Conservation (phyloP, 495 filamentous ascomycete genomes). For the Clavariopsis aquatica region DNA sequence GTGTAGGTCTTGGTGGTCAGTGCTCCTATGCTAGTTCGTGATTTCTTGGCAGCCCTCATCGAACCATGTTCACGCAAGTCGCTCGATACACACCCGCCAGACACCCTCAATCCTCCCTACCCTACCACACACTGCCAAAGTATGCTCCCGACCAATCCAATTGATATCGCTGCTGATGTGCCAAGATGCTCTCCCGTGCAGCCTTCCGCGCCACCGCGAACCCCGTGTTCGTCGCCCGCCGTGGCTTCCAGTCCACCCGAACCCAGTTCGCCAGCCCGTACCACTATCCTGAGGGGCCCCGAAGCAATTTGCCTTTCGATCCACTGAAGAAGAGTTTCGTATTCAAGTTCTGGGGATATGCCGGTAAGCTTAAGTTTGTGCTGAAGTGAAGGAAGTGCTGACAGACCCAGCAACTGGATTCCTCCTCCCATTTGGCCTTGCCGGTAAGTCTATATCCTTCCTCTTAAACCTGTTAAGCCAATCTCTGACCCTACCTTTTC, state of each 20-base stretch:
- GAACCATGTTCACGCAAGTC: conserved; percentile 9
- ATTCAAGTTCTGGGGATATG: conserved; percentile 79
- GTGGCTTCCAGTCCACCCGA: conserved; percentile 90
- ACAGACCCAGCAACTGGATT: conserved; percentile 66
- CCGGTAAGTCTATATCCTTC: conserved; percentile 59
- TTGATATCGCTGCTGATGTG: conserved; percentile 26
- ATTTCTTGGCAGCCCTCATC: background rate
- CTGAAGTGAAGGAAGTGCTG: background rate
- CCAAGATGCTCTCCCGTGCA: conserved; percentile 82
- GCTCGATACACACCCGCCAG: conserved; percentile 4
- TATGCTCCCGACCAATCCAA: conserved; percentile 26
- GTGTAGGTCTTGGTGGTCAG: background rate
- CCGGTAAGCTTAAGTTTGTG: conserved; percentile 55
- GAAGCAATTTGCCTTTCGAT: conserved; percentile 95
- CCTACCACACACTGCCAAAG: conserved; percentile 25
- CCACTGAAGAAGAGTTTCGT: conserved; percentile 81
- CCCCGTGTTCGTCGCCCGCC: conserved; percentile 72
- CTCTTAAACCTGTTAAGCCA: background rate
- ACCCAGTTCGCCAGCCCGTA: conserved; percentile 84
- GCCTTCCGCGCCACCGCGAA: conserved; percentile 65
- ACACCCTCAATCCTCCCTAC: conserved; percentile 15
- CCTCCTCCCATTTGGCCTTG: conserved; percentile 76
- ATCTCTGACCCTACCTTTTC: conserved; percentile 28
- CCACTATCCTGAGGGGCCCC: conserved; percentile 97
- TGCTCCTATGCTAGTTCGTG: background rate